Evolutionary conservation across 257 asterid genomes (phyloP).

Genomic region (Paraleonurus japonicus): DNA sequence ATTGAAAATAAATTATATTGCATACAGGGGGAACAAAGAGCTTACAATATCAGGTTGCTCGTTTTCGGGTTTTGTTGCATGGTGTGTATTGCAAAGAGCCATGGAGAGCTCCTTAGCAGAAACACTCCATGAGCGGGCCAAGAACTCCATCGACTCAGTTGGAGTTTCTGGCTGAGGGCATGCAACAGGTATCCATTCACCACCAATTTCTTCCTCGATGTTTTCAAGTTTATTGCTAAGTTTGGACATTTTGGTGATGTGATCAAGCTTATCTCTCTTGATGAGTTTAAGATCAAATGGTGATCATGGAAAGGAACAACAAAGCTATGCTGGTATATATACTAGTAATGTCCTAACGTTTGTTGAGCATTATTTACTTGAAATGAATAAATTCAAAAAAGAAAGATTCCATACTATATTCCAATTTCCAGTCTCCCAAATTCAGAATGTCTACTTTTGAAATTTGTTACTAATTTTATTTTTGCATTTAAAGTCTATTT

Average conservation of each 20-base stretch:
- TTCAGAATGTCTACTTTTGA: conserved; percentile 22
- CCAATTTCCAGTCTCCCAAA: conserved; percentile 20
- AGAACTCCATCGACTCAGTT: conserved; percentile 87
- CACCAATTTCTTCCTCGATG: conserved; percentile 61
- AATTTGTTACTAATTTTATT: background rate
- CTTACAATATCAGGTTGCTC: conserved; percentile 34
- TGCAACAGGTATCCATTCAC: conserved; percentile 42
- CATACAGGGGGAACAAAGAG: conserved; percentile 30
- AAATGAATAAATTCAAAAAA: conserved; percentile 18
- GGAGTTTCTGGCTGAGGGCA: conserved; percentile 88
- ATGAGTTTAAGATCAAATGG: conserved; percentile 14
- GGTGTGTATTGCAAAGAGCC: conserved; percentile 53
- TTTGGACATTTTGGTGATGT: conserved; percentile 14
- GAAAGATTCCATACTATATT: conserved; percentile 28
- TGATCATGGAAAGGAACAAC: conserved; percentile 11
- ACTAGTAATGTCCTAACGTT: background rate
- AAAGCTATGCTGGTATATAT: conserved; percentile 29
- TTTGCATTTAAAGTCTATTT: conserved; percentile 26
- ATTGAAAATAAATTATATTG: background rate
- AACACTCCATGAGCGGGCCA: conserved; percentile 85
- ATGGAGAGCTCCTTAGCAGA: conserved; percentile 74
- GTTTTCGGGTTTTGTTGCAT: conserved; percentile 19
- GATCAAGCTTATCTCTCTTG: background rate
- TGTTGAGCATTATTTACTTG: background rate
- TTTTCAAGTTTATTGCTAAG: conserved; percentile 46